A percentile compares a stretch with the other conserved stretches of the same genome.
Evolutionary conservation across 129 eudicot species (phyloP).

Genomic region (Saussurea involucrata): DNA sequence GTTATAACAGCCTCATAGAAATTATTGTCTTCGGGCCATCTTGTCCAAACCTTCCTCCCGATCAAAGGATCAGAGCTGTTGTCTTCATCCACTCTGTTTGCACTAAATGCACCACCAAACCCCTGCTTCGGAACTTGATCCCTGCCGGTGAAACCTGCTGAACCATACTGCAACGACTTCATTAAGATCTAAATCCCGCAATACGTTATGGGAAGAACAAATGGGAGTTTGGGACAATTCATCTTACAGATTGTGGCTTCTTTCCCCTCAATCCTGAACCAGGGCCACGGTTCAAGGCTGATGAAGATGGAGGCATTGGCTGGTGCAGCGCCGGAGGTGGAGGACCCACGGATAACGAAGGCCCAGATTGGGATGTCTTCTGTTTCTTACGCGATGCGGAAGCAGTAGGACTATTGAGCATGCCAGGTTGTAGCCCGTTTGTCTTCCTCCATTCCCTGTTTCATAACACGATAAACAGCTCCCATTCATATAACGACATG

Average conservation of each 20-base stretch:
- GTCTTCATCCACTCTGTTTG: conserved; percentile 24
- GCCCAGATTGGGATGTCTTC: conserved; percentile 56
- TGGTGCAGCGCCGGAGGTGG: conserved; percentile 58
- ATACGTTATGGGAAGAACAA: neutral
- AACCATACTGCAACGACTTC: conserved; percentile 48
- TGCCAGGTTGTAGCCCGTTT: conserved; percentile 52
- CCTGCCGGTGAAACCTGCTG: conserved; percentile 49
- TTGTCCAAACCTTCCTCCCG: conserved; percentile 71
- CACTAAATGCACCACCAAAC: conserved; percentile 24
- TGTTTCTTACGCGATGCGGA: conserved; percentile 79
- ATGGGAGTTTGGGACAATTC: neutral
- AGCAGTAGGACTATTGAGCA: conserved; percentile 50
- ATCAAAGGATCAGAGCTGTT: conserved; percentile 45
- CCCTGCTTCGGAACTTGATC: conserved; percentile 41
- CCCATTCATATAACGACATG: neutral
- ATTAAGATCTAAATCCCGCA: conserved; percentile 4
- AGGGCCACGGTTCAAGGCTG: conserved; percentile 62
- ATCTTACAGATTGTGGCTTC: conserved; percentile 62
- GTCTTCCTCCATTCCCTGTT: conserved; percentile 81
- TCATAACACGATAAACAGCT: conserved; percentile 8
- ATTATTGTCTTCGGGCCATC: conserved; percentile 70
- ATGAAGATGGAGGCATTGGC: conserved; percentile 51
- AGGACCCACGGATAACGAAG: conserved; percentile 63
- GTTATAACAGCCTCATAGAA: conserved; percentile 66
- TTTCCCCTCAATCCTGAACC: conserved; percentile 63